Evolutionary conservation across 768 basidiomycete genomes (phyloP).

Genomic region (Russula olivacea): DNA sequence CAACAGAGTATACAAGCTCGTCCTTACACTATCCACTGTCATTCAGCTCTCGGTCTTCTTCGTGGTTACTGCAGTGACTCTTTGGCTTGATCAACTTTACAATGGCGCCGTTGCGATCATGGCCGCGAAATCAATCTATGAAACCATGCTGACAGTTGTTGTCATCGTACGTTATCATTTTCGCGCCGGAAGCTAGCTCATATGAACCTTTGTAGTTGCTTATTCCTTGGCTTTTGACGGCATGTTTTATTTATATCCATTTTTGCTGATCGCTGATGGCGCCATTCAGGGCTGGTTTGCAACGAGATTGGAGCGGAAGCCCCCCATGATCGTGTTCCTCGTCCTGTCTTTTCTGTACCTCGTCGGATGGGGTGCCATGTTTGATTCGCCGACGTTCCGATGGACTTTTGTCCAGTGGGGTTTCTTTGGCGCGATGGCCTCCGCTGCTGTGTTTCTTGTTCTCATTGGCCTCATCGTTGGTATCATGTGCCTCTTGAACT

Average conservation of each 20-base stretch:
- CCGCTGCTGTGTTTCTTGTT: slow-evolving; percentile 52
- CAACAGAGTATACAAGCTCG: slow-evolving; percentile 68
- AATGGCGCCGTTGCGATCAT: slow-evolving; percentile 58
- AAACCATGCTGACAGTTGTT: slow-evolving; percentile 48
- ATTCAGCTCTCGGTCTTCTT: slow-evolving; percentile 79
- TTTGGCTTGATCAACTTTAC: slow-evolving; percentile 75
- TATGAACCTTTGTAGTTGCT: slow-evolving; percentile 41
- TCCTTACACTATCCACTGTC: slow-evolving; percentile 61
- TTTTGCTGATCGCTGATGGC: background rate
- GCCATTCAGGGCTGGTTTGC: slow-evolving; percentile 63
- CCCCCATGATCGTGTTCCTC: slow-evolving; percentile 60
- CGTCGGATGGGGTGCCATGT: slow-evolving; percentile 66
- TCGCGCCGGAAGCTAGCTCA: slow-evolving; percentile 9
- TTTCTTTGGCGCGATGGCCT: slow-evolving; percentile 64
- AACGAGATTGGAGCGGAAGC: slow-evolving; percentile 57
- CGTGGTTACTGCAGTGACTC: slow-evolving; percentile 57
- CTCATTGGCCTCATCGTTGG: slow-evolving; percentile 54
- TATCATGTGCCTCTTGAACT: slow-evolving; percentile 63
- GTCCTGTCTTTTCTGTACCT: slow-evolving; percentile 54
- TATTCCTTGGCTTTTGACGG: slow-evolving; percentile 63
- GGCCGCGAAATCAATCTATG: slow-evolving; percentile 47
- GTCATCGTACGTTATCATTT: slow-evolving; percentile 46
- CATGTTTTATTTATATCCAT: slow-evolving; percentile 28
- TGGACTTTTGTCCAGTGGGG: slow-evolving; percentile 71
- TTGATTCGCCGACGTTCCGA: slow-evolving; percentile 63